phyloP scores from a whole-genome alignment of 2,329 filamentous ascomycete genomes.

The Stachybotrys chartarum region DNA sequence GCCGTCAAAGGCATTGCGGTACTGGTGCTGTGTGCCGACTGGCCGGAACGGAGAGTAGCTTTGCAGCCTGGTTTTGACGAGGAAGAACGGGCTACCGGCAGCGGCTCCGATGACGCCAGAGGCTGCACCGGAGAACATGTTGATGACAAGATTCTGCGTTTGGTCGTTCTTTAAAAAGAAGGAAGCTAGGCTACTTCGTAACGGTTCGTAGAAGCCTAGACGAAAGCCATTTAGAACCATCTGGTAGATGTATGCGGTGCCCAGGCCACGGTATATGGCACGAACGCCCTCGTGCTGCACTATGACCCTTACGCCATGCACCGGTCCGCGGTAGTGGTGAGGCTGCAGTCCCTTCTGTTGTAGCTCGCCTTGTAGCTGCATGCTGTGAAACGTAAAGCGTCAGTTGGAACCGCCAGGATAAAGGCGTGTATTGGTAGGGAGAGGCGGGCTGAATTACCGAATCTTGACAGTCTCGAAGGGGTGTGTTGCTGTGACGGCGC shows the following conservation, averaged over 20 bases:
- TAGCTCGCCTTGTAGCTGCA: conserved; percentile 95
- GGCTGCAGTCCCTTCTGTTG: conserved; percentile 79
- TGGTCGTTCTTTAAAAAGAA: conserved; percentile 64
- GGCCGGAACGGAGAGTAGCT: conserved; percentile 89
- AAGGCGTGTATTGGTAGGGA: not conserved
- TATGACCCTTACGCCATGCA: conserved; percentile 88
- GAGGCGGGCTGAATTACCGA: conserved; percentile 49
- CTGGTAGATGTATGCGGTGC: conserved; percentile 93
- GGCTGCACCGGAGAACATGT: conserved; percentile 85
- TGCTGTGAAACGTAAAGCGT: conserved; percentile 38
- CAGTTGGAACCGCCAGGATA: not conserved
- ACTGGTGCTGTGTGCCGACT: conserved; percentile 93
- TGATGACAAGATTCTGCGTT: conserved; percentile 81
- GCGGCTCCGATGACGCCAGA: conserved; percentile 88
- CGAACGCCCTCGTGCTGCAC: conserved; percentile 80
- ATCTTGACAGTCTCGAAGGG: conserved; percentile 99
- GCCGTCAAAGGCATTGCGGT: conserved; percentile 79
- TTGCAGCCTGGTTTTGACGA: conserved; percentile 93
- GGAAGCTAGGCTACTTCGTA: conserved; percentile 65
- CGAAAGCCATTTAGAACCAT: conserved; percentile 94
- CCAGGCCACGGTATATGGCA: conserved; percentile 82
- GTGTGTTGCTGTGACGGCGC: conserved; percentile 94
- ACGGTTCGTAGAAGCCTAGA: conserved; percentile 93
- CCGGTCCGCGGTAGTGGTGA: conserved; percentile 81
- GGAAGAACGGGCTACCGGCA: conserved; percentile 93